Conservation (phyloP, 352 stramenopile species). For the Globisporangium iwayamae region DNA sequence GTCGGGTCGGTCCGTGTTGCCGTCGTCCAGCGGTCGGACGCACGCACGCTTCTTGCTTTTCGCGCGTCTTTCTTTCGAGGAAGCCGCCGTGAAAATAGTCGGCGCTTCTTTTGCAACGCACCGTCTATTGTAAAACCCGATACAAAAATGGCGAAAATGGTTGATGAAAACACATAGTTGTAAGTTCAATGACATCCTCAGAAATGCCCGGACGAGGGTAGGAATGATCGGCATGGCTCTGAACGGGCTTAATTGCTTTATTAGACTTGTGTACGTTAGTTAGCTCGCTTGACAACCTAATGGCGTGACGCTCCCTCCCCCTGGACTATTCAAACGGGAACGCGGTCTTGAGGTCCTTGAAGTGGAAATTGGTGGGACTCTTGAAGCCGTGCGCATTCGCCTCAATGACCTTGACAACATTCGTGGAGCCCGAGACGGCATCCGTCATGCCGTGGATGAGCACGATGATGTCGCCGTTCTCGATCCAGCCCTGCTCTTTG, state of each 20-base stretch:
- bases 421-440: conserved; percentile 72
- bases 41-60: not conserved
- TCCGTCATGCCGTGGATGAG: conserved; percentile 89
- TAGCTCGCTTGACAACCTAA: not conserved
- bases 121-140: not conserved
- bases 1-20: not conserved
- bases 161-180: not conserved
- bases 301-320: not conserved
- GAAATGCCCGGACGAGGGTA: not conserved
- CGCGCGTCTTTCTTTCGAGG: conserved; percentile 3
- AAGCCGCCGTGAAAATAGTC: conserved; percentile 6
- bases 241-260: not conserved
- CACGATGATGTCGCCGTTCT: conserved; percentile 84
- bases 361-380: conserved; percentile 64
- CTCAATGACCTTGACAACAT: conserved; percentile 89
- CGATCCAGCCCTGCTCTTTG: conserved; percentile 79
- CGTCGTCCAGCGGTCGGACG: not conserved
- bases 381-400: conserved; percentile 60
- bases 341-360: conserved; percentile 46
- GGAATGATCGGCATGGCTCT: not conserved
- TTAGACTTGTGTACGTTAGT: not conserved
- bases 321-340: conserved; percentile 13
- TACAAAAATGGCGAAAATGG: not conserved
- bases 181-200: not conserved
- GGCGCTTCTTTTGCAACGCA: not conserved